Conservation (phyloP, 2,329 filamentous ascomycete species). For the Apiospora hydei region DNA sequence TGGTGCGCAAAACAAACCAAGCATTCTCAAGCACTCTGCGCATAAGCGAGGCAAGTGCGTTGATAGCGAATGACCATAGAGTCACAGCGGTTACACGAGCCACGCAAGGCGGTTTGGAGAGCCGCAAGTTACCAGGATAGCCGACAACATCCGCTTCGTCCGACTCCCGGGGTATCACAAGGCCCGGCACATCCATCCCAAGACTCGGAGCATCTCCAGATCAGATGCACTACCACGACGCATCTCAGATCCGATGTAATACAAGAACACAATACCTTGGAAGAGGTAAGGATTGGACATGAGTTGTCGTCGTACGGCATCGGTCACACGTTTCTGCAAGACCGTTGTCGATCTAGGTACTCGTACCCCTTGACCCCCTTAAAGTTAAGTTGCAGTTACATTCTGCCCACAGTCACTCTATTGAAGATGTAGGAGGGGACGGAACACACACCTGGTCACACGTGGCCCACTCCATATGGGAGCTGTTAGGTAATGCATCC, state of each 20-base stretch:
- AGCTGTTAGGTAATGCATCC: not conserved
- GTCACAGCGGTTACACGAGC: not conserved
- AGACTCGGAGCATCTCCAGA: not conserved
- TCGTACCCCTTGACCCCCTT: not conserved
- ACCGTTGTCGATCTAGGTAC: not conserved
- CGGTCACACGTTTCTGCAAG: not conserved
- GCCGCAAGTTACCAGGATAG: not conserved
- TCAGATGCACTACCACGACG: not conserved
- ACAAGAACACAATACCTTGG: no score
- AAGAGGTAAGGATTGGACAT: not conserved
- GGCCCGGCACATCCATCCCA: not conserved
- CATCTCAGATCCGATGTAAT: not conserved
- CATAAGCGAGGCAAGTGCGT: no score
- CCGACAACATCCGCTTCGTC: not conserved
- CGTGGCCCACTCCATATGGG: not conserved
- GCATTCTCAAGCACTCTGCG: no score
- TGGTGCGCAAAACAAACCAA: not conserved
- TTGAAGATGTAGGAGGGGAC: not conserved
- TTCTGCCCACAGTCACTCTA: not conserved
- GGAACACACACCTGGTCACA: not conserved
- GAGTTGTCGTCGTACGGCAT: not conserved
- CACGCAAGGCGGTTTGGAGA: not conserved
- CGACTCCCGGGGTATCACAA: not conserved
- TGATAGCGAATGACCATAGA: not conserved
- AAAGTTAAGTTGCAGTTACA: not conserved